Evolutionary conservation across 306 rosid species (phyloP), one percentile per base, ranked within the genome.

Genomic region (Corylus heterophylla): DNA sequence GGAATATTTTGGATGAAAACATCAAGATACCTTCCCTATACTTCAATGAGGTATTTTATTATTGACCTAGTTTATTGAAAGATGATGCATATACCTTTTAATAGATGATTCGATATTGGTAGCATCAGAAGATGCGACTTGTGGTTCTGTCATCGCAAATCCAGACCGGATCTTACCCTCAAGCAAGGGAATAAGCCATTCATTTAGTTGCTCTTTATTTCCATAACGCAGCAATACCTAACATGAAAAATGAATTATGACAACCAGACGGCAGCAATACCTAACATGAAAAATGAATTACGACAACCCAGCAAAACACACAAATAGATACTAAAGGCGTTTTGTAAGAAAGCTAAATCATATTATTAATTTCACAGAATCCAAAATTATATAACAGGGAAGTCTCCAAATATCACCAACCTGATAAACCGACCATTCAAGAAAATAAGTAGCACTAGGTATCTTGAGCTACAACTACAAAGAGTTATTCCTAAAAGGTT

Each of bases 101-200:
- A 95, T 95, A 17, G 98, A 93, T 79, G 92, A 95, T 70, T 90
- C 97, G 68, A 95, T 93, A 73, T 93, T 91, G 80, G 98, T 93
- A 74, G 97, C 98, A 85, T 95, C 98, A 70, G 99, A 93, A 75
- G 99, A 93, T 69, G 98, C 99, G 78, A 95, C 94, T 44, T 72
- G 78, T 44, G 99, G 98, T 81, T 95, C 99, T 20, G 97, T 95
- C 98, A 95, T 95, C 20, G 94, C 98, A 76, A 95, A 95, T 77
- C 97, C 98, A 63, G 99, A 95, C 69, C 99, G 88, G 64, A 91
- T 95, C 87, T 84, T 89, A 73, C 99, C 98, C 85, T 89, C 93
- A 31, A 95, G 99, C 88, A 95, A 86, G 85, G 99, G 99, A 79
- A 91, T 76, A 68, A 93, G 92, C 99, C 99, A 95, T 85, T 93